phyloP scores from a whole-genome alignment of 2,329 filamentous ascomycete genomes.

The Cercospora canescens region DNA sequence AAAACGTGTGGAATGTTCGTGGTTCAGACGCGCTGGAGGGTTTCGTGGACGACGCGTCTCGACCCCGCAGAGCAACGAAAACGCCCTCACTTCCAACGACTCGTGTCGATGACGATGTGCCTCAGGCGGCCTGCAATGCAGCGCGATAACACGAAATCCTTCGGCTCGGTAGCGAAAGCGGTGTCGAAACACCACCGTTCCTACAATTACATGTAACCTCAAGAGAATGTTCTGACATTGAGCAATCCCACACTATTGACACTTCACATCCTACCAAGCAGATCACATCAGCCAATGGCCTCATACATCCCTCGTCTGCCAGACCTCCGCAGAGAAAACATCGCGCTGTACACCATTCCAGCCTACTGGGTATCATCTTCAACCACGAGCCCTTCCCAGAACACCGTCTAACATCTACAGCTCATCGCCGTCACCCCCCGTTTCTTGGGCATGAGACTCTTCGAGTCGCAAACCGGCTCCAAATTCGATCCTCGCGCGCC shows the following conservation, averaged over 20 bases:
- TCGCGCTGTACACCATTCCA: conserved; percentile 34
- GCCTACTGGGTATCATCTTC: conserved; percentile 32
- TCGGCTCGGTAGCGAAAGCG: neutral
- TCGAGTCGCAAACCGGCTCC: conserved; percentile 16
- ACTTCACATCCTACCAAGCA: neutral
- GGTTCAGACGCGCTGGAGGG: neutral
- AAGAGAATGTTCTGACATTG: neutral
- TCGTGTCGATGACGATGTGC: neutral
- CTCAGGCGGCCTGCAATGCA: neutral
- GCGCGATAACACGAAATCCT: conserved; percentile 4
- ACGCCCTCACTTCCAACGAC: neutral
- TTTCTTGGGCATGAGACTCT: conserved; percentile 31
- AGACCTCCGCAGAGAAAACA: conserved; percentile 25
- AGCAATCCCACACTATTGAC: neutral
- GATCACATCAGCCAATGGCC: conserved; percentile 19
- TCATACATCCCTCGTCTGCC: conserved; percentile 25
- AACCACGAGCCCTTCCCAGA: conserved; percentile 31
- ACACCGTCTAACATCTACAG: conserved; percentile 15
- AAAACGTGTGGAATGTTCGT: neutral
- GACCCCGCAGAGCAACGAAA: neutral
- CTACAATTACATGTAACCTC: neutral
- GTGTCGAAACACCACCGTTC: neutral
- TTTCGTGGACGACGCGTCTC: neutral
- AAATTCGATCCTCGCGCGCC: conserved; percentile 34
- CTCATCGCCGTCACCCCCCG: conserved; percentile 37